Conservation (phyloP, 495 filamentous ascomycete species). For the Daldinia bambusicola region DNA sequence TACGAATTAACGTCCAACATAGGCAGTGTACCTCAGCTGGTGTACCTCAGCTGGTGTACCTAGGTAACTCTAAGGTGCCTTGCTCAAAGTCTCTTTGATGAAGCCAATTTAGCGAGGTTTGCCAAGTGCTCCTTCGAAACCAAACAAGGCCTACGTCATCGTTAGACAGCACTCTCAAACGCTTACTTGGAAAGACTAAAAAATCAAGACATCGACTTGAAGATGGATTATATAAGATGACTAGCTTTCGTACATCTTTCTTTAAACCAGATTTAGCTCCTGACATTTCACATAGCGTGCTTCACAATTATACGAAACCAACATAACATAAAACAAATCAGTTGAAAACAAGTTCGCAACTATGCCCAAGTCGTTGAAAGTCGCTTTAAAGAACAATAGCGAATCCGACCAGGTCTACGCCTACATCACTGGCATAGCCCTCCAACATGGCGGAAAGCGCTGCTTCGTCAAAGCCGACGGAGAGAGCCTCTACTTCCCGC, state of each 20-base stretch:
- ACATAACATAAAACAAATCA: not conserved
- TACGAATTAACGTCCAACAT: not conserved
- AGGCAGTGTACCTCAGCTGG: no score
- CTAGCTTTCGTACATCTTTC: not conserved
- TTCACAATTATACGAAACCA: not conserved
- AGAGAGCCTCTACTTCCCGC: constrained; percentile 51
- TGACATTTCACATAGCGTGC: not conserved
- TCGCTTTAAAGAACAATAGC: constrained; percentile 54
- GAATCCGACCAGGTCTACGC: constrained; percentile 49
- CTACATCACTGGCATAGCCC: constrained; percentile 58
- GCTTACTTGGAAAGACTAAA: not conserved
- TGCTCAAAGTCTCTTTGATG: not conserved
- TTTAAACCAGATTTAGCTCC: not conserved
- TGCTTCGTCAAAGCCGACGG: constrained; percentile 52
- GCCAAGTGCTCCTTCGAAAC: not conserved
- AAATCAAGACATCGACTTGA: not conserved
- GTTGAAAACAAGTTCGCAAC: not conserved
- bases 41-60: no score
- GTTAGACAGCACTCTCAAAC: not conserved
- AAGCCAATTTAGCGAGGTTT: not conserved
- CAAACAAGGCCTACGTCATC: not conserved
- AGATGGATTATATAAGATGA: not conserved
- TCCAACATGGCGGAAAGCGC: constrained; percentile 50
- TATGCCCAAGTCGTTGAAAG: constrained; percentile 56
- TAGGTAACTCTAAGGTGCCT: not conserved